A percentile compares a stretch with the other conserved stretches of the same genome.
Evolutionary conservation across 192 early-diverging fungal species (phyloP).

Genomic region (Geranomyces michiganensis): DNA sequence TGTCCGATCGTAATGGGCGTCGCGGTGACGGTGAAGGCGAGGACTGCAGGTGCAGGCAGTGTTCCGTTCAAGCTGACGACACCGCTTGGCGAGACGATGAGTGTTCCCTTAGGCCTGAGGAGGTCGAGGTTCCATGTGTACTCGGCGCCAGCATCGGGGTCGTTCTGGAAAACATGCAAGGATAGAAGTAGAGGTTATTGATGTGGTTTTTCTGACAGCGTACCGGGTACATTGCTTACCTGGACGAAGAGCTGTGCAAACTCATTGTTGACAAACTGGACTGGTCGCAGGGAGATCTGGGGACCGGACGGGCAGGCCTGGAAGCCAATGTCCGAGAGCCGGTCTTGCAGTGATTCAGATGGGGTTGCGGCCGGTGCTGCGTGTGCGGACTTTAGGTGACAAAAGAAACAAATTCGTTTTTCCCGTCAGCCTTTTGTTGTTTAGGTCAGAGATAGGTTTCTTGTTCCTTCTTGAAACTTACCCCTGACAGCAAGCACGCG

Average conservation of each 20-base stretch:
- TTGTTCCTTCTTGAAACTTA: slow-evolving; percentile 11
- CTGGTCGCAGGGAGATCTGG: slow-evolving; percentile 4
- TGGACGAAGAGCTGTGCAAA: slow-evolving; percentile 15
- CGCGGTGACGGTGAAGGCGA: slow-evolving; percentile 17
- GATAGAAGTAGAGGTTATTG: too few species aligned
- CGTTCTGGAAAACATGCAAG: not conserved
- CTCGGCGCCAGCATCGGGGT: not conserved
- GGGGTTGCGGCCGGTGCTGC: slow-evolving; percentile 1
- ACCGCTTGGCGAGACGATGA: slow-evolving; percentile 10
- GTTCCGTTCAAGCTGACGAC: slow-evolving; percentile 11
- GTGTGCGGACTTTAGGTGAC: not conserved
- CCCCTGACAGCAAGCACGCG: not conserved
- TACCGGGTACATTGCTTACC: too few species aligned
- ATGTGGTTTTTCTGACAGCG: too few species aligned
- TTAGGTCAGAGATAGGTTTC: not conserved
- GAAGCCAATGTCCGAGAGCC: slow-evolving; percentile 6
- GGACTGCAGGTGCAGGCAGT: slow-evolving; percentile 9
- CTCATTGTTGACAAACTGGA: not conserved
- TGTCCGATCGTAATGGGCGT: slow-evolving; percentile 6
- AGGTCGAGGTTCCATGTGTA: slow-evolving; percentile 18
- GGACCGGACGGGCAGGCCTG: slow-evolving; percentile 3
- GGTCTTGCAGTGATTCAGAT: not conserved
- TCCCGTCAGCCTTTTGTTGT: not conserved
- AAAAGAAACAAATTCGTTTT: not conserved
- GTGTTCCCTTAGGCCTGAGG: not conserved